phyloP scores from a whole-genome alignment of 768 basidiomycete species.

The Sarcomyxa edulis region DNA sequence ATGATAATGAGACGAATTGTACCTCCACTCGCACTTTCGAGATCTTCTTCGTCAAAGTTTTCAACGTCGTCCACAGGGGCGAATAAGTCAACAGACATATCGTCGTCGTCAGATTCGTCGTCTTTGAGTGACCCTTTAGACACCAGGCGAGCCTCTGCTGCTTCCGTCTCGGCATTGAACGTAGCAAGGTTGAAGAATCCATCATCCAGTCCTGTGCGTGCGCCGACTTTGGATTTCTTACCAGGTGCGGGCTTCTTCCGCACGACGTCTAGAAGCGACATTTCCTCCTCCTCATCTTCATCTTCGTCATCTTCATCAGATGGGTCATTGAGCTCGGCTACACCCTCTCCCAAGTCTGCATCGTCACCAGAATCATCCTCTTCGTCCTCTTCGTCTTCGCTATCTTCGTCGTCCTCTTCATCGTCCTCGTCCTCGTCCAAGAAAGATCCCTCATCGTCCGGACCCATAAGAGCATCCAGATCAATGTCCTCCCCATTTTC shows the following conservation, averaged over 20 bases:
- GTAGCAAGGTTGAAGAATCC: constrained; percentile 83
- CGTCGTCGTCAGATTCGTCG: constrained; percentile 45
- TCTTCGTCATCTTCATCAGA: constrained; percentile 30
- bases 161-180: constrained; percentile 86
- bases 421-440: constrained; percentile 26
- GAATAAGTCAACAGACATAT: constrained; percentile 61
- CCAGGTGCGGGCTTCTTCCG: constrained; percentile 15
- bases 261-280: constrained; percentile 14
- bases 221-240: constrained; percentile 17
- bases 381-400: constrained; percentile 22
- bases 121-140: constrained; percentile 56
- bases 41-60: constrained; percentile 39
- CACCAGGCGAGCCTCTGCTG: constrained; percentile 59
- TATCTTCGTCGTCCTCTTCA: constrained; percentile 19
- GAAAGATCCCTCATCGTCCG: constrained; percentile 26
- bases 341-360: constrained; percentile 20
- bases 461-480: constrained; percentile 21
- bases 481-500: constrained; percentile 24
- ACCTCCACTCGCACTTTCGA: constrained; percentile 37
- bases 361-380: constrained; percentile 24
- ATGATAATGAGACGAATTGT: constrained; percentile 13
- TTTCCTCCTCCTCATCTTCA: constrained; percentile 22
- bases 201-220: constrained; percentile 63
- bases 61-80: constrained; percentile 44
- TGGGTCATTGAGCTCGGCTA: constrained; percentile 24